Percentiles rank a stretch among this genome's conserved stretches.
These are phyloP conservation scores for Wallacemonas sp. DNA, from an alignment of 208 protist species.

Conservation along the genomic window DNA sequence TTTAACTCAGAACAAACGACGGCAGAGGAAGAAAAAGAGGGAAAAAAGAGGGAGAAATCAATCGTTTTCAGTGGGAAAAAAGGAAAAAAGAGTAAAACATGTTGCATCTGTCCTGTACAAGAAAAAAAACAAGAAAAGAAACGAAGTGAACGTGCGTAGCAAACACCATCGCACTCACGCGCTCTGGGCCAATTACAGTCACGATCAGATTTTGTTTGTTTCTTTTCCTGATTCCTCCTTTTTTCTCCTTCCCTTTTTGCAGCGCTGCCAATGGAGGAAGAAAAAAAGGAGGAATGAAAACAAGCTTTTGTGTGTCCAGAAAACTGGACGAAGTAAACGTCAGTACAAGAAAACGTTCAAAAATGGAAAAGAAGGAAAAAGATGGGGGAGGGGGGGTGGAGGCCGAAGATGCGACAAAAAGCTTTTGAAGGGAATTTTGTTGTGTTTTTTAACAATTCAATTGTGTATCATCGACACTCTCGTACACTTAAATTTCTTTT, in stretches of 20 bases:
- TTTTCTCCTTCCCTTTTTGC: neutral
- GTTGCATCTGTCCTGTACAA: neutral
- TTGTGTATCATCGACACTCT: no score
- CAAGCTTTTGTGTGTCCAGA: neutral
- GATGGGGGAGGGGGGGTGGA: neutral
- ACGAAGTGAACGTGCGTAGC: neutral
- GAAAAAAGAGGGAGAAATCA: neutral
- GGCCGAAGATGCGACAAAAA: no score
- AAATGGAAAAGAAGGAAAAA: constrained; percentile 13
- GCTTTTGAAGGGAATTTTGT: no score
- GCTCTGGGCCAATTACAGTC: no score
- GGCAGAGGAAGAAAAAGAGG: neutral
- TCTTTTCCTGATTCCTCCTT: neutral
- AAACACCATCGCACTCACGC: neutral
- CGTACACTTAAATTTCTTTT: no score
- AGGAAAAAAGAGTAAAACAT: constrained; percentile 10
- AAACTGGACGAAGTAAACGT: neutral
- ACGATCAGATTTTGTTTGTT: neutral
- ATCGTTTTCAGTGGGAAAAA: no score
- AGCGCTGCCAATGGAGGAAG: neutral
- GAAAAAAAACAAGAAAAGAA: constrained; percentile 7
- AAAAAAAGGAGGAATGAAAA: constrained; percentile 4
- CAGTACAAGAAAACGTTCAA: constrained; percentile 3
- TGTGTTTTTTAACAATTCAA: neutral
- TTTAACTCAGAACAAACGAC: neutral